A percentile compares a stretch with the other conserved stretches of the same genome.
phyloP scores from a whole-genome alignment of 2,329 filamentous ascomycete species.

The Dothideomycetes sp. region DNA sequence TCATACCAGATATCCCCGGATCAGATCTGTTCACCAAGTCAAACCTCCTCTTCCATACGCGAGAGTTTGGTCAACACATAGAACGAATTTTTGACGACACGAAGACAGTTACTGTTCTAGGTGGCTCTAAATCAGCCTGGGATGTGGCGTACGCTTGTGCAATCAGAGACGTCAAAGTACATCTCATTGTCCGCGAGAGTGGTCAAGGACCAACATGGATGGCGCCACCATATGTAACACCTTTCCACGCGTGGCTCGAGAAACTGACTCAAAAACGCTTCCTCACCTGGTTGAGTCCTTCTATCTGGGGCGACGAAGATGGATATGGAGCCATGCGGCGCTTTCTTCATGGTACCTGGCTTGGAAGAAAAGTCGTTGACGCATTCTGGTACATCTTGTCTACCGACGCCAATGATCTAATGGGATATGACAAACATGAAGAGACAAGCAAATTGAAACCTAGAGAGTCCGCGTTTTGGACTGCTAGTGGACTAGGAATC shows the following conservation, averaged over 20 bases:
- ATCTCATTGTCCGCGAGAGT: constrained; percentile 50
- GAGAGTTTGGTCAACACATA: constrained; percentile 38
- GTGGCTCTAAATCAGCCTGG: constrained; percentile 54
- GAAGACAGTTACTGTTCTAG: constrained; percentile 45
- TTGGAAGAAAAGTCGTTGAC: constrained; percentile 48
- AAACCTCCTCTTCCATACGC: constrained; percentile 47
- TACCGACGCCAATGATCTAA: constrained; percentile 42
- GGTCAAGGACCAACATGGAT: constrained; percentile 54
- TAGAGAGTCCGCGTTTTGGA: constrained; percentile 40
- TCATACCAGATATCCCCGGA: constrained; percentile 44
- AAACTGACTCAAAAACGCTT: constrained; percentile 58
- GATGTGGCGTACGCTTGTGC: constrained; percentile 54
- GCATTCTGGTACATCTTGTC: constrained; percentile 49
- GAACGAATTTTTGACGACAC: constrained; percentile 28
- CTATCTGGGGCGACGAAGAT: constrained; percentile 58
- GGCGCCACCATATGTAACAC: constrained; percentile 53
- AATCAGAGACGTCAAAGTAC: constrained; percentile 42
- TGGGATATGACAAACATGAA: constrained; percentile 35
- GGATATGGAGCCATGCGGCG: constrained; percentile 47
- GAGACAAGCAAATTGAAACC: constrained; percentile 35
- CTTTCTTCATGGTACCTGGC: constrained; percentile 49
- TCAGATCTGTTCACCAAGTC: constrained; percentile 39
- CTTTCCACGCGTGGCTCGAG: constrained; percentile 59
- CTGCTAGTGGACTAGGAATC: constrained; percentile 48
- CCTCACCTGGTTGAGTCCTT: constrained; percentile 66